A percentile compares a stretch with the other conserved stretches of the same genome.
Conservation (phyloP, 345 rosid genomes). For the Bruguiera parviflora region DNA sequence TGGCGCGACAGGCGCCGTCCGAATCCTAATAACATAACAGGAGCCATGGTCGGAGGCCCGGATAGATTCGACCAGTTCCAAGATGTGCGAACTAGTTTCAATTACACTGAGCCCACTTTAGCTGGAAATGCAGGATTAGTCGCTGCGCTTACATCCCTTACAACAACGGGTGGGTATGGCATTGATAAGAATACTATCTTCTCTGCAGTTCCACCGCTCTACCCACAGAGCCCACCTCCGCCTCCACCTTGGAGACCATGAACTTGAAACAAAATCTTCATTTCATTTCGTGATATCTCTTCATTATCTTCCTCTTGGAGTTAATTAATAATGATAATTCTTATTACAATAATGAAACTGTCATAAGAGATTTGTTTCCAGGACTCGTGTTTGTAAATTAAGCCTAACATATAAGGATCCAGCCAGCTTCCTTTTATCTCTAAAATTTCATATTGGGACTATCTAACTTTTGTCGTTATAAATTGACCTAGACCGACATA, state of each 20-base stretch:
- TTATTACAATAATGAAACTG: too few relatives aligned
- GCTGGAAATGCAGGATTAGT: slow-evolving; percentile 80
- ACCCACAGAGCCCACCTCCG: slow-evolving; percentile 67
- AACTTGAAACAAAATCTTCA: slow-evolving; percentile 9
- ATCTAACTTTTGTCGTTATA: too few relatives aligned
- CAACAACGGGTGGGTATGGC: slow-evolving; percentile 42
- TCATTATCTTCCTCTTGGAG: too few relatives aligned
- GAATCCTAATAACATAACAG: slow-evolving; percentile 70
- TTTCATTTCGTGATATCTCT: too few relatives aligned
- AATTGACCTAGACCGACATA: too few relatives aligned
- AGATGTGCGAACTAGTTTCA: slow-evolving; percentile 51
- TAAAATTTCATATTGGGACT: too few relatives aligned
- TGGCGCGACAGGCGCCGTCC: slow-evolving; percentile 54
- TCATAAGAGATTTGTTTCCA: too few relatives aligned
- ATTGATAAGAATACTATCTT: slow-evolving; percentile 73
- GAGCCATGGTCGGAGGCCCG: slow-evolving; percentile 93
- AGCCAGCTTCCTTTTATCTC: too few relatives aligned
- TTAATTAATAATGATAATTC: too few relatives aligned
- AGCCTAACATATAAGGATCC: too few relatives aligned
- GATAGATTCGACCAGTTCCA: slow-evolving; percentile 59
- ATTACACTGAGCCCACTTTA: slow-evolving; percentile 71
- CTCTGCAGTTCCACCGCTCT: slow-evolving; percentile 69
- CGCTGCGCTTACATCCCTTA: slow-evolving; percentile 72
- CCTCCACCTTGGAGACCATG: slow-evolving; percentile 81
- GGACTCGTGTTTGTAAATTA: too few relatives aligned